A percentile compares a stretch with the other conserved stretches of the same genome.
phyloP scores from a whole-genome alignment of 2,329 filamentous ascomycete species.

The Epichloe glyceriae region DNA sequence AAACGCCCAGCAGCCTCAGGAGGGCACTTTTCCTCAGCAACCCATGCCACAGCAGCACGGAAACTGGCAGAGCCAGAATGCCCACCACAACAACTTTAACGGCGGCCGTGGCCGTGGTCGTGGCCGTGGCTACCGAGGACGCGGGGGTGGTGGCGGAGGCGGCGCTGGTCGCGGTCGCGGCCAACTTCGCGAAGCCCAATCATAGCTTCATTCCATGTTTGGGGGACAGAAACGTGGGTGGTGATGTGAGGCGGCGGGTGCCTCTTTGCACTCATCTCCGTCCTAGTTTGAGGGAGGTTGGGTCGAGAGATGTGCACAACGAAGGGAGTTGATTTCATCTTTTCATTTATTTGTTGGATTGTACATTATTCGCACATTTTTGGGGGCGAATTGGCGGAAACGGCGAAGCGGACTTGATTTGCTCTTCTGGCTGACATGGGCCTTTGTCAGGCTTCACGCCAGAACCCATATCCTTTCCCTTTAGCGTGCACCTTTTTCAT shows the following conservation, averaged over 20 bases:
- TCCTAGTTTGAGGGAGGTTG: constrained; percentile 8
- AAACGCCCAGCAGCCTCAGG: constrained; percentile 18
- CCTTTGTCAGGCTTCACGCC: constrained; percentile 1
- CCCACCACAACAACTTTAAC: constrained; percentile 24
- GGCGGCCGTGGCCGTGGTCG: constrained; percentile 21
- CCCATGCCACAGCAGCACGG: constrained; percentile 17
- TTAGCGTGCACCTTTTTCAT: not conserved
- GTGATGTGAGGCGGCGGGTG: not conserved
- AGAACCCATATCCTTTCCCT: not conserved
- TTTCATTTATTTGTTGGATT: constrained; percentile 24
- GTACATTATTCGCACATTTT: constrained; percentile 27
- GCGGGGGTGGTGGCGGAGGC: constrained; percentile 20
- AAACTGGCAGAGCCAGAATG: constrained; percentile 30
- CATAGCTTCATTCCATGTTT: constrained; percentile 16
- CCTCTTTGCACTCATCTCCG: constrained; percentile 6
- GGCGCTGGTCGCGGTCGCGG: constrained; percentile 23
- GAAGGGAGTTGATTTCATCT: constrained; percentile 11
- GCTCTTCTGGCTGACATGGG: constrained; percentile 9
- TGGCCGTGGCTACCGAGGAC: constrained; percentile 26
- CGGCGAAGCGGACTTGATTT: constrained; percentile 21
- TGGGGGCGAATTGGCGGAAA: constrained; percentile 23
- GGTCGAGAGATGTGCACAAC: not conserved
- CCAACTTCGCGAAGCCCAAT: constrained; percentile 22
- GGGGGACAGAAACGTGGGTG: not conserved
- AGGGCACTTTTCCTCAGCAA: constrained; percentile 11